Conservation (phyloP, 148 eudicot genomes). For the Limonium bicolor region DNA sequence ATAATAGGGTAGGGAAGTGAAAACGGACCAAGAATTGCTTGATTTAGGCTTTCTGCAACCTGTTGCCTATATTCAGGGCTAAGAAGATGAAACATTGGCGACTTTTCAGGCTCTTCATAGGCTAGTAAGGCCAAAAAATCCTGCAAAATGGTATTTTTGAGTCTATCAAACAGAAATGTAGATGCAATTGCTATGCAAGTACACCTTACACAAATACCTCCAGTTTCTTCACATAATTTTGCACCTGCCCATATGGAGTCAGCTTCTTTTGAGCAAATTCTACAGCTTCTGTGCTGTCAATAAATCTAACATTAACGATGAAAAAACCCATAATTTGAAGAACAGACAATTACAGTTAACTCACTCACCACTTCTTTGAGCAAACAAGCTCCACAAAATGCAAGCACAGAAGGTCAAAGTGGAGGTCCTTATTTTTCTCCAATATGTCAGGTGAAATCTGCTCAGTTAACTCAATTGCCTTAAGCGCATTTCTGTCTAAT, state of each 20-base stretch:
- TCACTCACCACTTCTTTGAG: conserved; percentile 52
- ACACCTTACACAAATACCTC: too few species aligned
- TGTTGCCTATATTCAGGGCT: conserved; percentile 51
- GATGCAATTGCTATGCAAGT: too few species aligned
- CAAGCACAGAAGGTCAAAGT: conserved; percentile 74
- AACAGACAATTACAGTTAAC: not conserved
- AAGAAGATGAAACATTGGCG: conserved; percentile 79
- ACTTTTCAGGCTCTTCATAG: conserved; percentile 83
- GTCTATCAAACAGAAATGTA: too few species aligned
- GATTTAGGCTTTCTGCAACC: conserved; percentile 63
- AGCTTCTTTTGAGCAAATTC: conserved; percentile 69
- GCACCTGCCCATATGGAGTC: conserved; percentile 56
- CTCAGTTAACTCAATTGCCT: conserved; percentile 76
- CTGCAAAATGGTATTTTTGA: too few species aligned
- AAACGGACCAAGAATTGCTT: conserved; percentile 64
- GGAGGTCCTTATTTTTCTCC: conserved; percentile 57
- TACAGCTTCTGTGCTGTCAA: conserved; percentile 79
- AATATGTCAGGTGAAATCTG: conserved; percentile 63
- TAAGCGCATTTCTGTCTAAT: conserved; percentile 49
- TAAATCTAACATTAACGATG: conserved; percentile 10
- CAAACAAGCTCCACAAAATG: conserved; percentile 75
- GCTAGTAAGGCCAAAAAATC: conserved; percentile 83
- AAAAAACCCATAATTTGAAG: not conserved
- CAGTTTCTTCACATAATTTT: conserved; percentile 52
- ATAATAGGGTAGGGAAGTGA: not conserved